Evolutionary conservation across 495 filamentous ascomycete species (phyloP).

Genomic region (Saxophila tyrrhenica): DNA sequence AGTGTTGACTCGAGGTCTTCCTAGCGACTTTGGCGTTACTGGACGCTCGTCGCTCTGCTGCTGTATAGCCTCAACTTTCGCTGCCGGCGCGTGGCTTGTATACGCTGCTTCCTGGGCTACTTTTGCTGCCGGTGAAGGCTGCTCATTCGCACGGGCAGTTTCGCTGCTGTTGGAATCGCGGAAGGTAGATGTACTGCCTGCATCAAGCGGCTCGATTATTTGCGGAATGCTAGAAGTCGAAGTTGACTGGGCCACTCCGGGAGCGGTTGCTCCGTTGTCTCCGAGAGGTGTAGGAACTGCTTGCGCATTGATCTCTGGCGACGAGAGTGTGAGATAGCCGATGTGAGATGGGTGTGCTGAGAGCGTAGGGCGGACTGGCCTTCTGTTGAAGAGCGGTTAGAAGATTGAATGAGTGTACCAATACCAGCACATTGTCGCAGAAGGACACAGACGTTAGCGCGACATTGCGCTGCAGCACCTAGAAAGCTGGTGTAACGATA

Average conservation of each 20-base stretch:
- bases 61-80: not conserved
- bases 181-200: not conserved
- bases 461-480: not conserved
- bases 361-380: constrained; percentile 44
- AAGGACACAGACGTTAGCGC: not conserved
- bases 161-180: not conserved
- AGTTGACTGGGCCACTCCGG: not conserved
- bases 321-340: constrained; percentile 71
- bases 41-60: constrained; percentile 7
- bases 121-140: not conserved
- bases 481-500: not conserved
- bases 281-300: constrained; percentile 17
- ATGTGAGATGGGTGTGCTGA: constrained; percentile 65
- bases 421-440: not conserved
- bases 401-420: constrained; percentile 13
- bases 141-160: not conserved
- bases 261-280: not conserved
- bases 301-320: constrained; percentile 48
- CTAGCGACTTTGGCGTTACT: constrained; percentile 3
- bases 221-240: constrained; percentile 7
- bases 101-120: not conserved
- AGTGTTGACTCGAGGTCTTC: constrained; percentile 1
- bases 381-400: constrained; percentile 29
- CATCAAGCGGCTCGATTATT: constrained; percentile 15
- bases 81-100: not conserved